Evolutionary conservation across 2,329 filamentous ascomycete species (phyloP), one percentile per base, ranked within the genome.

Genomic region (Scedosporium dehoogii): DNA sequence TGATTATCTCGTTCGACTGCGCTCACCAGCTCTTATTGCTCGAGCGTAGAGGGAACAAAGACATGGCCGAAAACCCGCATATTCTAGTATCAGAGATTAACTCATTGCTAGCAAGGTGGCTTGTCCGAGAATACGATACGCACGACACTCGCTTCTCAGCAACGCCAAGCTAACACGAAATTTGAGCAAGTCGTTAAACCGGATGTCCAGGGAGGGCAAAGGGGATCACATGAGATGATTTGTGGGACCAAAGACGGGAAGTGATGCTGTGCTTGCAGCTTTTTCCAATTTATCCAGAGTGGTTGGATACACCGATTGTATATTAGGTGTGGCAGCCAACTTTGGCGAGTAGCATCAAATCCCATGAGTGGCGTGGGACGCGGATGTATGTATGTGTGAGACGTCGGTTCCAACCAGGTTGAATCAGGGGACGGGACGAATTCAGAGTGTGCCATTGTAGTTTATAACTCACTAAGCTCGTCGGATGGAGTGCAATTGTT

Each of bases 241-340:
- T 33, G 16, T 44, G 27, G 56, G 23, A 25, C 21, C 21, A n/a
- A 12, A 51, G 44, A 6, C 42, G 44, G 21, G 21, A 60, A 60
- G 27, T 38, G 12, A 55, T 55, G 23, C n/a, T 55, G 51, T 18
- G 23, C 29, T 29, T 27, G 59, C 46, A 25, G 48, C 18, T 42
- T 59, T 44, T 21, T 4, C 21, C 44, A 51, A 55, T 61, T 61
- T 61, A 61, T 23, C 59, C 59, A 61, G 46, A 61, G 48, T 61
- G 59, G 59, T 46, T 51, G 25, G n/a, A 48, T 61, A 61, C 55
- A 46, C 59, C n/a, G 48, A 58, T 16, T 33, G 46, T 25, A 61
- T 42, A 61, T 61, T 61, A 27, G 14, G 33, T 55, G 59, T 56
- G 59, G 29, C 59, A 61, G 12, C 59, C 59, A 61, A 21, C 48